A percentile compares a stretch with the other conserved stretches of the same genome.
phyloP scores from a whole-genome alignment of 2,329 filamentous ascomycete species.

The Neonectria neomacrospora region DNA sequence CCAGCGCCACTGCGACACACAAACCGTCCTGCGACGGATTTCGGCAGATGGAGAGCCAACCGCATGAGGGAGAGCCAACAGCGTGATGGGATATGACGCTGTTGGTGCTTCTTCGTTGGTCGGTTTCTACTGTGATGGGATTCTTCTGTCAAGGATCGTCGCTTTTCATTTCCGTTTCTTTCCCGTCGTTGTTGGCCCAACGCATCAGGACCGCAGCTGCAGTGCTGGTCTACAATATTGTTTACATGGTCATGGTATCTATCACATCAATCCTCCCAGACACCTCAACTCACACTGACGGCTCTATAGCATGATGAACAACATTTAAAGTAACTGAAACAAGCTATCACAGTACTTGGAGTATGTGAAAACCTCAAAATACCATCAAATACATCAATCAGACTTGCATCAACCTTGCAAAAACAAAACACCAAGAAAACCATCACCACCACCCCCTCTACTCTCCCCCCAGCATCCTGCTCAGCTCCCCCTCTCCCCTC shows the following conservation, averaged over 20 bases:
- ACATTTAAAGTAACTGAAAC: too few relatives aligned
- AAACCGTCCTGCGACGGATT: background rate
- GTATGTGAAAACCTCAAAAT: background rate
- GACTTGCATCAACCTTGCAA: background rate
- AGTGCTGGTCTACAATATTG: background rate
- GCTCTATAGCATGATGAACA: too few relatives aligned
- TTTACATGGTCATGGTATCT: background rate
- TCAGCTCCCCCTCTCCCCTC: constrained; percentile 24
- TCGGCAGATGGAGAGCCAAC: background rate
- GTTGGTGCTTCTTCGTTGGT: background rate
- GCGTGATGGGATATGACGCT: background rate
- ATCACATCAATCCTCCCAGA: background rate
- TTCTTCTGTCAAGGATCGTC: background rate
- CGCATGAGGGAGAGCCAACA: too few relatives aligned
- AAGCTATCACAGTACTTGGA: too few relatives aligned
- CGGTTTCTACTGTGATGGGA: background rate
- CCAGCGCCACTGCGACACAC: background rate
- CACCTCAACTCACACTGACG: background rate
- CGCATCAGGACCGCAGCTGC: background rate
- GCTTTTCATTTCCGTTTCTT: background rate
- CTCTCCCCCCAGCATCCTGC: constrained; percentile 13
- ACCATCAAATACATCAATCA: too few relatives aligned
- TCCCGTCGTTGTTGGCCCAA: background rate
- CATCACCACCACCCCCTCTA: background rate
- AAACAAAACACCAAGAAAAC: background rate